Conservation (phyloP, 805 yeast species). For the Debaryomyces castellii region DNA sequence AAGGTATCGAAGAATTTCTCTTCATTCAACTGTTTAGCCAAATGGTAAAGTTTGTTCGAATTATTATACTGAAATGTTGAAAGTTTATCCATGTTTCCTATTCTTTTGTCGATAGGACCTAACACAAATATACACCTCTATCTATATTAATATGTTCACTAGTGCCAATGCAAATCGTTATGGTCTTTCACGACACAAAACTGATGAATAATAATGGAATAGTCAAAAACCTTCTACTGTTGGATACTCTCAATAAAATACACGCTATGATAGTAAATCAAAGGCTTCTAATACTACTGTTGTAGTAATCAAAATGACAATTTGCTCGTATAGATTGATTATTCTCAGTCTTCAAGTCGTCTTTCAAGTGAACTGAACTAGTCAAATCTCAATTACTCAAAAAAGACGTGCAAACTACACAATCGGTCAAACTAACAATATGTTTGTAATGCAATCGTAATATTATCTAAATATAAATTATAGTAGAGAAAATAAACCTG, state of each 20-base stretch:
- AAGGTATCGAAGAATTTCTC: conserved; percentile 34
- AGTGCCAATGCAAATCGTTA: background rate
- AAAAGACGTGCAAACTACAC: background rate
- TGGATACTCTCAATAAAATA: background rate
- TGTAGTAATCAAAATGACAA: background rate
- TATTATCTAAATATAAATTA: conserved; percentile 10
- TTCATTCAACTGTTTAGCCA: conserved; percentile 33
- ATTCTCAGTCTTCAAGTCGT: background rate
- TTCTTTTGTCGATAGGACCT: no score
- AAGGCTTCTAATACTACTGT: background rate
- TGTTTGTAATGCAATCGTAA: conserved; percentile 10
- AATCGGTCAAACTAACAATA: background rate
- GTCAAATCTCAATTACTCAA: background rate
- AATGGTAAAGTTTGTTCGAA: conserved; percentile 27
- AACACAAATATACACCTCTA: no score
- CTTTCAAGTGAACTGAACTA: background rate
- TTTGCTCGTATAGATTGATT: background rate
- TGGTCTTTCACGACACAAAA: background rate
- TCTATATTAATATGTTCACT: no score
- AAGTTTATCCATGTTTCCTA: conserved; percentile 38
- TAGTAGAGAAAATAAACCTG: conserved; percentile 6
- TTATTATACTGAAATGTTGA: conserved; percentile 36
- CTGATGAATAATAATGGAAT: background rate
- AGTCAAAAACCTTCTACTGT: background rate
- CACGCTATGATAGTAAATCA: background rate